phyloP scores from a whole-genome alignment of 768 basidiomycete species.

The Suillus variegatus region DNA sequence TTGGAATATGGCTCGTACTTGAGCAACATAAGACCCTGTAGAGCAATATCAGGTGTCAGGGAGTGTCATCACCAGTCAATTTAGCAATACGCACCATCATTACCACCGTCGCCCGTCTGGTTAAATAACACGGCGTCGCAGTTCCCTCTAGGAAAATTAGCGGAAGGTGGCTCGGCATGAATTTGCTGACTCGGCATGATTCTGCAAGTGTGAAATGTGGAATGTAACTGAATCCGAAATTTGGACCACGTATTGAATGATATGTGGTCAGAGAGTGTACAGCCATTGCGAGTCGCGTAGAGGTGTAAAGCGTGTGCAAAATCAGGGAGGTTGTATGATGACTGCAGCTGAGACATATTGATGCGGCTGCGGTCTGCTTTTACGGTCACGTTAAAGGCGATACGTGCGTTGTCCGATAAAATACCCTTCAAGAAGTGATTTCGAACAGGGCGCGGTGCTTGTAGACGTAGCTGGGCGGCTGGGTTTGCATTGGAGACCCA shows the following conservation, averaged over 20 bases:
- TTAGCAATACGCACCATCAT: neutral
- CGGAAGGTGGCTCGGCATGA: neutral
- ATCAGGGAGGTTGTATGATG: neutral
- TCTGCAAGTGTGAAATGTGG: slow-evolving; percentile 20
- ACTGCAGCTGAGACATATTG: neutral
- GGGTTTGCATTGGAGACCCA: neutral
- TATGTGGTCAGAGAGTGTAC: neutral
- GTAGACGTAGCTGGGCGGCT: neutral
- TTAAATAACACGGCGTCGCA: neutral
- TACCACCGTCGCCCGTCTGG: neutral
- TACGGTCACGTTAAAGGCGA: neutral
- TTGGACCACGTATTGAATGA: slow-evolving; percentile 17
- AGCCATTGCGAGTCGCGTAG: neutral
- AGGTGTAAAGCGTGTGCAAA: neutral
- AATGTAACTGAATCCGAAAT: slow-evolving; percentile 25
- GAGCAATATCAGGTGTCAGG: too few species aligned
- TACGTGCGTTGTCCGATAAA: neutral
- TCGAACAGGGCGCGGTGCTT: neutral
- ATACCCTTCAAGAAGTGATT: neutral
- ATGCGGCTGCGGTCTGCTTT: neutral
- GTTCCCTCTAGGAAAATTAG: neutral
- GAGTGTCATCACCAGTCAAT: too few species aligned
- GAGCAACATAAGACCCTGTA: too few species aligned
- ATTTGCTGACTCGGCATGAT: slow-evolving; percentile 16
- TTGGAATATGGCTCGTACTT: too few species aligned